phyloP scores from a whole-genome alignment of 192 early-diverging fungal species.

The Coemansia aciculifera region DNA sequence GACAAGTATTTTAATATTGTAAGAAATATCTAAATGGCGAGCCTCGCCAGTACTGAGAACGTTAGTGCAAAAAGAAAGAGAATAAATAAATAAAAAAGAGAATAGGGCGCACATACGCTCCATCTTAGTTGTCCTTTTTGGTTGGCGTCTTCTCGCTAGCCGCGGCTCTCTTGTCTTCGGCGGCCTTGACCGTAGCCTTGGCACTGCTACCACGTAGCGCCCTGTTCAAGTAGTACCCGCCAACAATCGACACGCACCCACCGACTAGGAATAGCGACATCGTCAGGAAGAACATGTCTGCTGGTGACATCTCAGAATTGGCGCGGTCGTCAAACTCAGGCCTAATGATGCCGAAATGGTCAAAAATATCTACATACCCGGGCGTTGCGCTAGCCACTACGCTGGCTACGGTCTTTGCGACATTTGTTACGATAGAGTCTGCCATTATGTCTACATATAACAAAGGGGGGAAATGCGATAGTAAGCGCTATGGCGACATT shows the following conservation, averaged over 20 bases:
- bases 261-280: conserved; percentile 56
- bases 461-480: not conserved
- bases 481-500: not conserved
- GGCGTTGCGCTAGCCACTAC: conserved; percentile 29
- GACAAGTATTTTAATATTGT: not conserved
- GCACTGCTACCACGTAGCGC: conserved; percentile 42
- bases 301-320: conserved; percentile 55
- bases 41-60: not conserved
- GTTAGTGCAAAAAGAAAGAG: not conserved
- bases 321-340: conserved; percentile 51
- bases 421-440: conserved; percentile 36
- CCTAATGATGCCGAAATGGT: conserved; percentile 51
- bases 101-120: not conserved
- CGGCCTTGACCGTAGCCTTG: conserved; percentile 32
- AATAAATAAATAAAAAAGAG: not conserved
- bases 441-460: conserved; percentile 26
- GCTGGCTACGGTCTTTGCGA: conserved; percentile 38
- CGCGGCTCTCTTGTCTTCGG: conserved; percentile 22
- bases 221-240: conserved; percentile 54
- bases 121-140: conserved; percentile 6
- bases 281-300: conserved; percentile 54
- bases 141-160: conserved; percentile 8
- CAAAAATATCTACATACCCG: conserved; percentile 38
- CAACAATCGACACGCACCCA: conserved; percentile 53
- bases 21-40: not conserved